Conservation (phyloP, 129 eudicot species). For the Flaveria sonorensis region DNA sequence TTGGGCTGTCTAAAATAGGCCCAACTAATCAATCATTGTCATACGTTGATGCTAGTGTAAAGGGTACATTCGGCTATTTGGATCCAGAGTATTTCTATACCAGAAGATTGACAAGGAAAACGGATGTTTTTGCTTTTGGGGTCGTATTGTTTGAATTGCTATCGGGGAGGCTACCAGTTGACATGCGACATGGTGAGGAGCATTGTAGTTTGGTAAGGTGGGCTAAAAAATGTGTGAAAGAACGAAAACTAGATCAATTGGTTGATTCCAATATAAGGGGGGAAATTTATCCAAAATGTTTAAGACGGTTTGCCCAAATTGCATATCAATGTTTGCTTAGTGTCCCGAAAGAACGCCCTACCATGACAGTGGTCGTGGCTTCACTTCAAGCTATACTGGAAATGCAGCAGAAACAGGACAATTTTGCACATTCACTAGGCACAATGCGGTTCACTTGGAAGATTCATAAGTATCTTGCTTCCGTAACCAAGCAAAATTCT, state of each 20-base stretch:
- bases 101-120: conserved; percentile 32
- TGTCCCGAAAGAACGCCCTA: conserved; percentile 40
- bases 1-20: conserved; percentile 37
- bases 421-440: background rate
- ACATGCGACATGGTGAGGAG: conserved; percentile 31
- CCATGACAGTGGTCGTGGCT: conserved; percentile 42
- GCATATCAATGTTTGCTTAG: conserved; percentile 41
- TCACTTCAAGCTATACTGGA: conserved; percentile 33
- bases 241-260: conserved; percentile 33
- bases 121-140: conserved; percentile 46
- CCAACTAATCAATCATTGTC: conserved; percentile 19
- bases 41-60: conserved; percentile 20
- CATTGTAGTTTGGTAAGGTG: conserved; percentile 37
- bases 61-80: conserved; percentile 41
- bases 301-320: conserved; percentile 20
- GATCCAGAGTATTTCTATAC: conserved; percentile 42
- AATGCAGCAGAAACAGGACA: conserved; percentile 24
- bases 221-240: conserved; percentile 36
- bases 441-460: conserved; percentile 14
- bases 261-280: conserved; percentile 31
- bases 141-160: conserved; percentile 48
- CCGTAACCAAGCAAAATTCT: background rate
- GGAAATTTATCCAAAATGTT: conserved; percentile 29
- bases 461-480: conserved; percentile 30
- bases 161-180: conserved; percentile 50